Conservation (phyloP, 768 basidiomycete genomes). For the Pleurotus platypus region DNA sequence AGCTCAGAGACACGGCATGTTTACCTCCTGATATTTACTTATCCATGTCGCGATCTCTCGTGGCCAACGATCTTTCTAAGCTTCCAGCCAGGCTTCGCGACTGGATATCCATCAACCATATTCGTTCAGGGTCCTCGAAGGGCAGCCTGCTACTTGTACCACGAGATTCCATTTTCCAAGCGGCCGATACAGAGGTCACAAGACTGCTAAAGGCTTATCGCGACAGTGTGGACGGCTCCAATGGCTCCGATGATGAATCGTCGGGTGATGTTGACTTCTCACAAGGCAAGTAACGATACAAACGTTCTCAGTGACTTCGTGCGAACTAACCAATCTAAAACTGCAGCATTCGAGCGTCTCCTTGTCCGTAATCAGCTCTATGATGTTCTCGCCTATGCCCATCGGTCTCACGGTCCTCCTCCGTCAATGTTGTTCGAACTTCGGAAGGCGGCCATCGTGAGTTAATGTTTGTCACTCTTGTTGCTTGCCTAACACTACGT, state of each 20-base stretch:
- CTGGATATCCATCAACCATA: slow-evolving; percentile 59
- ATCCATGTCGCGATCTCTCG: slow-evolving; percentile 44
- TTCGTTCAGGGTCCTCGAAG: slow-evolving; percentile 58
- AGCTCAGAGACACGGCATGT: slow-evolving; percentile 58
- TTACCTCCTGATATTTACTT: slow-evolving; percentile 54
- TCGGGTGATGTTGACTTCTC: neutral
- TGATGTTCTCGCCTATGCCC: slow-evolving; percentile 64
- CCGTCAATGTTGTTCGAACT: slow-evolving; percentile 53
- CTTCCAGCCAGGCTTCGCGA: slow-evolving; percentile 34
- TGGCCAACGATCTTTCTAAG: slow-evolving; percentile 34
- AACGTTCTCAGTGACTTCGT: neutral
- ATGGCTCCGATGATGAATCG: slow-evolving; percentile 4
- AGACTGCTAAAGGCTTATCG: slow-evolving; percentile 43
- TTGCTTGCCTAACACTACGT: neutral
- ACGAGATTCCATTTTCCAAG: slow-evolving; percentile 53
- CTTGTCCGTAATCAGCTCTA: slow-evolving; percentile 68
- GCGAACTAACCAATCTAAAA: neutral
- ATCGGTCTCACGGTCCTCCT: slow-evolving; percentile 54
- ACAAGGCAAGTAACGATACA: neutral
- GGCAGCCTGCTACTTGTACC: slow-evolving; percentile 56
- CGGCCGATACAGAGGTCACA: slow-evolving; percentile 48
- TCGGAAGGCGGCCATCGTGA: slow-evolving; percentile 56
- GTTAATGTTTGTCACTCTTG: slow-evolving; percentile 17
- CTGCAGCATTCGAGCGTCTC: slow-evolving; percentile 49
- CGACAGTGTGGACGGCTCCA: slow-evolving; percentile 31